Base-by-base conservation (phyloP, 2,329 filamentous ascomycete genomes). In the Beauveria bassiana region DNA sequence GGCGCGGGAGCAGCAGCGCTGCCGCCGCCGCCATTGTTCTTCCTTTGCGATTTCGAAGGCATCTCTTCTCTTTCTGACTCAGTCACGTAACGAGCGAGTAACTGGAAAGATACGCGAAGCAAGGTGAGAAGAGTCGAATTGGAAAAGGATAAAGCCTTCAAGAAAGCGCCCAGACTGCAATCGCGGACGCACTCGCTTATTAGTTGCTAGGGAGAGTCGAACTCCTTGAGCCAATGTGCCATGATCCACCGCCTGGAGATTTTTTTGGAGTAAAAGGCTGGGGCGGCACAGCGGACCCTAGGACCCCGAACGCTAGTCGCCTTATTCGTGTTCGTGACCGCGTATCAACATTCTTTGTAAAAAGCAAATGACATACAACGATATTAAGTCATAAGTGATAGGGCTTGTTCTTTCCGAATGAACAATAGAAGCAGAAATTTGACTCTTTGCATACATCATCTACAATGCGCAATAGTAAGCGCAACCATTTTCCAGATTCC, bases 241-340 rank as follows among this genome's bases (percentile, higher is more conserved):
- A 47, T 20, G 9, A 5, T 61, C 65, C 67, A 72, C 70, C 70
- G 70, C 70, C 69, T 68, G 66, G 67, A 34, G 31, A 34, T 34
- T 34, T 34, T 34, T 31, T 34, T 12, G 31, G 31, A 34, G 31
- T 34, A 34, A 12, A 34, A 34, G 12, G 31, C 10, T 34, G 31
- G 31, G 31, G 31, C 31, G 28, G 28, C 28, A 31, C 8, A 3
- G 28, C 55, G 56, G 61, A 6, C 59, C 28, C 43, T 34, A 59
- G 57, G 57, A 52, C 57, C 49, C 59, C 57, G 57, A 59, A 6
- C 8, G 34, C 34, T 38, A 38, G 8, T 34, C 40, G 49, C 20
- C 59, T 61, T 61, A 55, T 61, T 61, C 59, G 59, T 61, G 59
- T 61, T 61, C 59, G 59, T 38, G 34, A 16, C 34, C 34, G 34